Percentiles rank a stretch among this genome's conserved stretches.
phyloP scores from a whole-genome alignment of 345 rosid genomes.

The Corchorus capsularis region DNA sequence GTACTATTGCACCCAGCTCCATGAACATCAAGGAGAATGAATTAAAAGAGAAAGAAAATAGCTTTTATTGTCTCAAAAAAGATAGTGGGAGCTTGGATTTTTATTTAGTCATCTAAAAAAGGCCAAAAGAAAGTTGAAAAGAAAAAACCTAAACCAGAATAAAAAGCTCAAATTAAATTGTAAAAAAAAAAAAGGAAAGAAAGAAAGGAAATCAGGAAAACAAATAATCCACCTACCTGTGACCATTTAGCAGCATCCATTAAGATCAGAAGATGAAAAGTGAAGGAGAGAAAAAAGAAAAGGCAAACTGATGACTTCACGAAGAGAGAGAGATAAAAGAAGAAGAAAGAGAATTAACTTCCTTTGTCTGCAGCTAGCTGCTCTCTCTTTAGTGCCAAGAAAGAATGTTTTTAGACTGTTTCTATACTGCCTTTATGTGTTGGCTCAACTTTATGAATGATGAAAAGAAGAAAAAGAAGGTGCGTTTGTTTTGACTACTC shows the following conservation, averaged over 20 bases:
- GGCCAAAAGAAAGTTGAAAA: not conserved
- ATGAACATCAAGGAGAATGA: conserved; percentile 25
- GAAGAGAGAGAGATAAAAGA: conserved; percentile 29
- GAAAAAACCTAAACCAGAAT: conserved; percentile 6
- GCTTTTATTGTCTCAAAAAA: conserved; percentile 11
- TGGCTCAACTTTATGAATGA: conserved; percentile 36
- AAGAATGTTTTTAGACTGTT: conserved; percentile 53
- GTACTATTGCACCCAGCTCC: conserved; percentile 24
- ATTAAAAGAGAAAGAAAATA: conserved; percentile 5
- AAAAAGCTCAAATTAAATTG: not conserved
- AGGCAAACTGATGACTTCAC: conserved; percentile 50
- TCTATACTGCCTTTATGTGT: conserved; percentile 49
- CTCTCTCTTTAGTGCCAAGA: conserved; percentile 45
- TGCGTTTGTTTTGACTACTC: conserved; percentile 44
- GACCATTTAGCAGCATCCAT: conserved; percentile 56
- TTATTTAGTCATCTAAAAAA: conserved; percentile 11
- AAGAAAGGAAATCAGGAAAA: conserved; percentile 1
- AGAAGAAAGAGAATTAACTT: conserved; percentile 37
- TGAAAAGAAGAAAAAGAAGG: conserved; percentile 12
- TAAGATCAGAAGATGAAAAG: conserved; percentile 38
- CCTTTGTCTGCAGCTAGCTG: conserved; percentile 56
- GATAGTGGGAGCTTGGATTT: conserved; percentile 11
- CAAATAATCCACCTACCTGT: conserved; percentile 37
- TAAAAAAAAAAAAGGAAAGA: not conserved
- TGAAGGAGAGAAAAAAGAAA: conserved; percentile 32